Evolutionary conservation across 495 filamentous ascomycete species (phyloP), one percentile per base, ranked within the genome.

Genomic region (Neurospora tetrasperma): DNA sequence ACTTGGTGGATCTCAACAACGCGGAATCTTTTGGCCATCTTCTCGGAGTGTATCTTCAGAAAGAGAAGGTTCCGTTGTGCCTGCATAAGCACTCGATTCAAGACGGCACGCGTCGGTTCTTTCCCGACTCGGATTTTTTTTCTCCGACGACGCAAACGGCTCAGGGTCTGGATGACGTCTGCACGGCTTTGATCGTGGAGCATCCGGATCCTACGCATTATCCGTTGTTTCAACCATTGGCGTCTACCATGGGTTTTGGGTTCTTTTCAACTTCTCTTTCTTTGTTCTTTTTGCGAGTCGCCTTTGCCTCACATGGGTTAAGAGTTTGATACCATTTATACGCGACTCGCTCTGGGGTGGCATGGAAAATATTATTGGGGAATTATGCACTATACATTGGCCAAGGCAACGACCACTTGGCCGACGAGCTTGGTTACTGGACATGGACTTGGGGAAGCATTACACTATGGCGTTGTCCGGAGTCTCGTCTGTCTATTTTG

Each of bases 401-500:
- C 54, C 54, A 62, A 62, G 54, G 54, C 54, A 43, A 44, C n/a
- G 41, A 43, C 35, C 27, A 44, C 41, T 44, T 43, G 41, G 27
- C 38, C 42, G 39, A 71, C 42, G 70, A 44, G 70, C 39, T 23
- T 54, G 70, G 23, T 35, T 42, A 71, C 70, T 71, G 70, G 70
- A 71, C 70, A 38, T 62, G 54, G 54, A 18, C 54, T 62, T 62
- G 54, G 35, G 42, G 40, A 66, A 71, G 70, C 70, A 71, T 71
- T 71, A 68, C 44, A 71, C n/a, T 43, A 71, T 71, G 70, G 70
- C 70, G 70, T 71, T 71, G 70, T 43, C 42, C 48, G 42, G 42
- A 54, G 39, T 42, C 18, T 54, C 48, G 42, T 43, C 20, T 71
- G 42, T 71, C 23, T 41, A 31, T 72, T 72, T 72, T 42, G n/a